Conservation (phyloP, 2,329 filamentous ascomycete species). For the Xylaria sp. region DNA sequence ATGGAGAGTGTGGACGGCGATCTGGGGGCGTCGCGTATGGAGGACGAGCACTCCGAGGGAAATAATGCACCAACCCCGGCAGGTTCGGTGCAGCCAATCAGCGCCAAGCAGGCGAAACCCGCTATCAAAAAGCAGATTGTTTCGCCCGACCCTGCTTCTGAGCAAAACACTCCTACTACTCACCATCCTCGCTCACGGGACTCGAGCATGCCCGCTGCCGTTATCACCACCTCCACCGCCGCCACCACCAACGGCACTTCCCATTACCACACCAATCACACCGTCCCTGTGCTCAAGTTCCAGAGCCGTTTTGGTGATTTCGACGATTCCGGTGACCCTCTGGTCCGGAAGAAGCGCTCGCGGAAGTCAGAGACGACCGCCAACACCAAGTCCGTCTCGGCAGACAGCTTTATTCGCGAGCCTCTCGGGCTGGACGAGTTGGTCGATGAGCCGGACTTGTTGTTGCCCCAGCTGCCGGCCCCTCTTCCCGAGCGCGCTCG, state of each 20-base stretch:
- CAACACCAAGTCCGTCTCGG: conserved; percentile 42
- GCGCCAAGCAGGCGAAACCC: conserved; percentile 48
- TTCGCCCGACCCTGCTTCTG: conserved; percentile 47
- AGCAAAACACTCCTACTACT: conserved; percentile 45
- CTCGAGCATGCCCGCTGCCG: conserved; percentile 49
- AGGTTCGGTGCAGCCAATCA: conserved; percentile 50
- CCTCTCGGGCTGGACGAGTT: conserved; percentile 41
- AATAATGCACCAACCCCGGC: conserved; percentile 50
- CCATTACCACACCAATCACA: conserved; percentile 33
- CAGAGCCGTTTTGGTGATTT: conserved; percentile 45
- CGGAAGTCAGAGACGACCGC: conserved; percentile 44
- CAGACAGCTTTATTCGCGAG: conserved; percentile 47
- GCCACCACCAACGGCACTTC: conserved; percentile 34
- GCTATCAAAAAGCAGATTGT: conserved; percentile 52
- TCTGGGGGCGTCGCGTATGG: conserved; percentile 45
- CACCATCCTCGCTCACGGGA: conserved; percentile 42
- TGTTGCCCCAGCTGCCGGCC: conserved; percentile 41
- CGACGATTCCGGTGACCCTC: conserved; percentile 36
- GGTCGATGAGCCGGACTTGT: conserved; percentile 41
- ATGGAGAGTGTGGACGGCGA: conserved; percentile 48
- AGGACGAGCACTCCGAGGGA: conserved; percentile 47
- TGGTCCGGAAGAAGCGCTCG: conserved; percentile 42
- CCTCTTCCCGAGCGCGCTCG: conserved; percentile 45
- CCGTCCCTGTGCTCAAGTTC: conserved; percentile 41
- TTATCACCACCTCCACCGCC: conserved; percentile 46